Conservation (phyloP, 495 filamentous ascomycete genomes). For the Coniosporium apollinis region DNA sequence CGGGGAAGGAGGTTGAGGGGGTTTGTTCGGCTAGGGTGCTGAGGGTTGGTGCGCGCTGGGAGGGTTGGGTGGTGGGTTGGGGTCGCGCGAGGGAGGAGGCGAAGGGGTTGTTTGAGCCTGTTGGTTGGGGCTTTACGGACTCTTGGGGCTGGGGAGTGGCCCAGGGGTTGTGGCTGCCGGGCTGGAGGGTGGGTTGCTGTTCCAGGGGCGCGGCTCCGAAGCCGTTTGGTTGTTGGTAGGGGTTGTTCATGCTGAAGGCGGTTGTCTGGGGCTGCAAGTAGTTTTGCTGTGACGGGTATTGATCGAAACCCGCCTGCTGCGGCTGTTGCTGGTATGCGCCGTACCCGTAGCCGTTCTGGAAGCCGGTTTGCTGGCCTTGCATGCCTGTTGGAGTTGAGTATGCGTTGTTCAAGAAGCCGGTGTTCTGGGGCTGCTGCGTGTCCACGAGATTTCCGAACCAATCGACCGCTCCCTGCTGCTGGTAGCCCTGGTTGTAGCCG, state of each 20-base stretch:
- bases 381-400: slow-evolving; percentile 47
- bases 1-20: slow-evolving; percentile 15
- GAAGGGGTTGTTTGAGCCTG: slow-evolving; percentile 95
- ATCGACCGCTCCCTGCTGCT: slow-evolving; percentile 88
- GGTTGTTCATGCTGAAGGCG: slow-evolving; percentile 50
- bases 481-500: slow-evolving; percentile 87
- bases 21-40: slow-evolving; percentile 39
- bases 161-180: slow-evolving; percentile 83
- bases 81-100: slow-evolving; percentile 40
- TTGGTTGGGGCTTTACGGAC: slow-evolving; percentile 47
- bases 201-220: slow-evolving; percentile 27
- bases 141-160: slow-evolving; percentile 29
- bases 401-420: slow-evolving; percentile 72
- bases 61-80: slow-evolving; percentile 9
- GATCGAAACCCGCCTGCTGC: slow-evolving; percentile 37
- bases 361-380: slow-evolving; percentile 32
- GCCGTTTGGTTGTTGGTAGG: slow-evolving; percentile 39
- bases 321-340: slow-evolving; percentile 35
- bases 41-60: slow-evolving; percentile 22
- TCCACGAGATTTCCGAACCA: slow-evolving; percentile 91
- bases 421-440: slow-evolving; percentile 51
- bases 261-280: slow-evolving; percentile 56
- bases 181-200: slow-evolving; percentile 42
- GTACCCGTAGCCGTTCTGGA: slow-evolving; percentile 36
- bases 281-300: slow-evolving; percentile 24